A percentile compares a stretch with the other conserved stretches of the same genome.
These are phyloP conservation scores for grape (Vitis vinifera) DNA, from an alignment of 164 flowering plant genomes.

Conservation along the genomic window ASM3070453v1 NC_081808.1:21068001-21068500, in stretches of 20 bases:
- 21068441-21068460: too few relatives aligned
- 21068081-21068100: constrained; percentile 11
- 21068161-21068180: background rate
- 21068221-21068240: constrained; percentile 16
- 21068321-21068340: too few relatives aligned
- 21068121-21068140: background rate
- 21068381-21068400: too few relatives aligned
- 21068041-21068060: constrained; percentile 1
- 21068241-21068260: constrained; percentile 18
- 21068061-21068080: background rate
- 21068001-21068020: too few relatives aligned
- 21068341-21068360: too few relatives aligned
- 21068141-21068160: too few relatives aligned
- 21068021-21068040: background rate
- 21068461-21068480: too few relatives aligned
- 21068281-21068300: background rate
- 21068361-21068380: too few relatives aligned
- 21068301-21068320: too few relatives aligned
- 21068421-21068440: too few relatives aligned
- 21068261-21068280: background rate
- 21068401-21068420: too few relatives aligned
- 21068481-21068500: too few relatives aligned
- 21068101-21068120: background rate
- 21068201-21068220: constrained; percentile 3
- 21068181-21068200: constrained; percentile 19